Evolutionary conservation across 2,329 filamentous ascomycete species (phyloP), one percentile per base, ranked within the genome.

Genomic region (Microsporum canis): DNA sequence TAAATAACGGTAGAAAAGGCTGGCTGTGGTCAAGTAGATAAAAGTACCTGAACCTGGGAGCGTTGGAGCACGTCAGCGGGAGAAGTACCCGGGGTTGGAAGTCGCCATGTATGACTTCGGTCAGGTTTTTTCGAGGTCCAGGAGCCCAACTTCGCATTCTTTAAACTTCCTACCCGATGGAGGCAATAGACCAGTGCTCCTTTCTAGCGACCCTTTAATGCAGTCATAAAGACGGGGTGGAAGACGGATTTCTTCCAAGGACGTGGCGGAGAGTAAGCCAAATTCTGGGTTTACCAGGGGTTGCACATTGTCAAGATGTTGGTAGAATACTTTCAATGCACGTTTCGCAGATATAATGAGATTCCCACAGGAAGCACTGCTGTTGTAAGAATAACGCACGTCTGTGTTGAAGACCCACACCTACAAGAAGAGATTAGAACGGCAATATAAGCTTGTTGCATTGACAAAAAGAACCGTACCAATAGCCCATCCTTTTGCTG

Each of bases 391-490:
- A 64, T 84, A 81, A 58, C 77, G 76, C 45, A 85, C 74, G 62
- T 84, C 79, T 0, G 82, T 81, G 5, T 83, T 83, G 71, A 86
- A 85, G 60, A 83, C 74, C 83, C 83, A 85, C 33, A 84, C 65
- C 71, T 81, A 53, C 7, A 43, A 3, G 47, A 39, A 57, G 58
- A 39, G n/a, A 10, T 38, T 23, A 38, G 14, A 39, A 27, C 8
- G 12, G 39, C 14, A 5, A 23, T 27, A 5, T 38, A 23, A 5
- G n/a, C 38, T 29, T n/a, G 23, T 29, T 17, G 33, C 23, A 29
- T n/a, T 14, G 58, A 58, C 2, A 14, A 10, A 17, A 23, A n/a
- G 6, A 45, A 34, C 31, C 71, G 60, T 70, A 78, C 76, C 60
- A 78, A 56, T 3, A 77, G 63, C 8, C 74, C 75, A 27, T 62